A percentile compares a stretch with the other conserved stretches of the same genome.
Conservation (phyloP, 2,329 filamentous ascomycete species). For the Didymella pomorum region DNA sequence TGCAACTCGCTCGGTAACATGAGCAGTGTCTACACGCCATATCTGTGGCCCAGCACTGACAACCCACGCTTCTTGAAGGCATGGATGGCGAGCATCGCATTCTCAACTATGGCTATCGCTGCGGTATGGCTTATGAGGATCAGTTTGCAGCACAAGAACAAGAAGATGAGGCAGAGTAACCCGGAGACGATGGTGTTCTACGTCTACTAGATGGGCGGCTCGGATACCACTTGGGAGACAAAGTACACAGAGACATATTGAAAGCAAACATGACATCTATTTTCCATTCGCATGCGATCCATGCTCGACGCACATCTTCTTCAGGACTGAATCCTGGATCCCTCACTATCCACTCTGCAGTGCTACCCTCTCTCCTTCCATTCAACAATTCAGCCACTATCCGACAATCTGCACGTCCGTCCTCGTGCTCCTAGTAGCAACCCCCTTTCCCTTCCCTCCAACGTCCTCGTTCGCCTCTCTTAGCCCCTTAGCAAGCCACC, state of each 20-base stretch:
- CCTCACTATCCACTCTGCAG: no score
- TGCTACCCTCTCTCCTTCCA: no score
- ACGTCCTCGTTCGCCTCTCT: neutral
- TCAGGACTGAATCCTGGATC: no score
- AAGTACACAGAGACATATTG: no score
- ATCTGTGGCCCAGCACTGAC: slow-evolving; percentile 38
- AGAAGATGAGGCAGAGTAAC: slow-evolving; percentile 22
- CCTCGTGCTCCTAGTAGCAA: slow-evolving; percentile 1
- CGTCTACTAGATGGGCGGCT: neutral
- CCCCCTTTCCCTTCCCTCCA: neutral
- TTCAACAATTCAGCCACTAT: no score
- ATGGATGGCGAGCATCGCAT: slow-evolving; percentile 38
- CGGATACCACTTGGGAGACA: no score
- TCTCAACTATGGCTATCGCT: slow-evolving; percentile 34
- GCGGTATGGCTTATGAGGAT: slow-evolving; percentile 37
- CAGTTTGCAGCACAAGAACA: slow-evolving; percentile 39
- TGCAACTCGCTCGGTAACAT: slow-evolving; percentile 41
- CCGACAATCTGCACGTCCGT: slow-evolving; percentile 11
- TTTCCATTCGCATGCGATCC: no score
- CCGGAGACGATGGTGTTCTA: slow-evolving; percentile 16
- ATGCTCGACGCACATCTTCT: no score
- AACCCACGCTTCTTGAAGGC: slow-evolving; percentile 38
- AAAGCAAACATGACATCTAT: no score
- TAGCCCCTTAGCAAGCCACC: neutral
- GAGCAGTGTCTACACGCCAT: slow-evolving; percentile 40